Evolutionary conservation across 192 early-diverging fungal species (phyloP), one percentile per base, ranked within the genome.

Genomic region (Linnemannia zychae): DNA sequence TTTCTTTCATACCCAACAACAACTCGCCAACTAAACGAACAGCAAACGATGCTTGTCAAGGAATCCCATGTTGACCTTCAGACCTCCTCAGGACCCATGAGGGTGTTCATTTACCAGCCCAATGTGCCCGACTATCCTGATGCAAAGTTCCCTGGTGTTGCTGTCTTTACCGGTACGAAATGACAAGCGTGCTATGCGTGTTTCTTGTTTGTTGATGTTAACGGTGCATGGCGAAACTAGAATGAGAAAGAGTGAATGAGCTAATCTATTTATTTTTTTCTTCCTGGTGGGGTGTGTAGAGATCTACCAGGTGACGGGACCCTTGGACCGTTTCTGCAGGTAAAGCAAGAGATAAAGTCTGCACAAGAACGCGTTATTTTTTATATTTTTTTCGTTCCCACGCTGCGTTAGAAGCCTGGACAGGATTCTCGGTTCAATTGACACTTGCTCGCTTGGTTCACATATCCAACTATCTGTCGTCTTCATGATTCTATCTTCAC

Each of bases 241-340:
- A 60, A 60, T 53, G 52, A 24, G 22, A 4, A 44, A 44, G 40
- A 44, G 9, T 31, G 22, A 28, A 24, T 60, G 24, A 28, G 57
- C 57, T 60, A 31, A 60, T 69, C 37, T 12, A 7, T 16, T 48
- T 71, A 16, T 72, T 20, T 67, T 72, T 72, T 57, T 53, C 57
- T 36, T 20, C 34, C 33, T 17, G 20, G 15, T 57, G n/a, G n/a
- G n/a, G n/a, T n/a, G n/a, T n/a, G 81, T 84, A 65, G 92, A 93
- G 84, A 93, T 93, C 68, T 93, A 93, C 83, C 92, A 93, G 79
- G 91, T 93, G 1, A 93, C 92, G 17, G 92, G 92, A 63, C 92
- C 92, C 31, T 83, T 93, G 57, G 81, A 93, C 70, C 73, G 92
- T 12, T 93, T 93, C 87, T 93, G 92, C 84, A 88, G 92, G 80